Conservation (phyloP, 495 filamentous ascomycete genomes). For the Trypethelium eluteriae region DNA sequence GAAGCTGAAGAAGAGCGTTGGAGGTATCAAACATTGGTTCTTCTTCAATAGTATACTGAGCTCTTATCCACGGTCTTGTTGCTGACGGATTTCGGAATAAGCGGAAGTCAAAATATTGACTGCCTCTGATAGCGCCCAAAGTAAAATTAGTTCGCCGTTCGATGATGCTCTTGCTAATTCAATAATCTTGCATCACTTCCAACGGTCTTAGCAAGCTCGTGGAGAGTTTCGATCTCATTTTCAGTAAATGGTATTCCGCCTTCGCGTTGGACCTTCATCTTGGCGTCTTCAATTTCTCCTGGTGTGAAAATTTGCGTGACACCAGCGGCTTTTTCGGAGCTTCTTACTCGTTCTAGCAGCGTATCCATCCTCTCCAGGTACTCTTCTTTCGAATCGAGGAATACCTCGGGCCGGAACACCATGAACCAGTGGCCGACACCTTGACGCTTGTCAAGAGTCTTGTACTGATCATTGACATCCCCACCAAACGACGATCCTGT, state of each 20-base stretch:
- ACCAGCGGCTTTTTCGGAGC: constrained; percentile 11
- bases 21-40: too few species aligned
- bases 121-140: too few species aligned
- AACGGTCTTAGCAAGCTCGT: constrained; percentile 11
- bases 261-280: background rate
- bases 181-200: background rate
- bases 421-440: constrained; percentile 34
- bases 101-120: too few species aligned
- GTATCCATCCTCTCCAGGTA: constrained; percentile 14
- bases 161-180: background rate
- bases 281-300: constrained; percentile 11
- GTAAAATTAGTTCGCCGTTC: too few species aligned
- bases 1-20: too few species aligned
- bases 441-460: constrained; percentile 21
- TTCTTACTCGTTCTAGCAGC: constrained; percentile 11
- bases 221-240: constrained; percentile 4
- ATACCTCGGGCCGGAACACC: constrained; percentile 32
- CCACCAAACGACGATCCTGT: constrained; percentile 32
- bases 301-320: constrained; percentile 7
- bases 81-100: too few species aligned
- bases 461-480: constrained; percentile 30
- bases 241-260: constrained; percentile 7
- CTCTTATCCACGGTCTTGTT: too few species aligned
- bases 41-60: too few species aligned
- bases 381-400: constrained; percentile 26